A percentile compares a stretch with the other conserved stretches of the same genome.
phyloP scores from a whole-genome alignment of 768 basidiomycete species.

The Lyophyllum decastes region DNA sequence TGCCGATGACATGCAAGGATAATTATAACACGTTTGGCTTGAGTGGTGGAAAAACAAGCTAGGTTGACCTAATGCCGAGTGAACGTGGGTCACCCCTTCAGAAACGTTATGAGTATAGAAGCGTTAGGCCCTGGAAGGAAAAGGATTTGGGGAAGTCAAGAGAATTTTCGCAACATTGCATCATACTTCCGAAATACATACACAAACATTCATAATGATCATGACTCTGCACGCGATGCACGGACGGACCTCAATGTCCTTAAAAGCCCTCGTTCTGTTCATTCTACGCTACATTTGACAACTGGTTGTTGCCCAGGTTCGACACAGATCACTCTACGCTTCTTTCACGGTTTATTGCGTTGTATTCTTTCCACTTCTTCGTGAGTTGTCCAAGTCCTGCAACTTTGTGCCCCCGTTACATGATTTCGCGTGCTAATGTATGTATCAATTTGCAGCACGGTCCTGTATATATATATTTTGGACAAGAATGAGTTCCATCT shows the following conservation, averaged over 20 bases:
- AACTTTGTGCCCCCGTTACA: neutral
- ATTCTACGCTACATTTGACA: neutral
- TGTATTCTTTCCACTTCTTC: neutral
- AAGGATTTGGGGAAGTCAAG: conserved; percentile 5
- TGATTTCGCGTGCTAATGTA: neutral
- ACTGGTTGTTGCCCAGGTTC: neutral
- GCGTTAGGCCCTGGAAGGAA: neutral
- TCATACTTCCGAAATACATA: conserved; percentile 7
- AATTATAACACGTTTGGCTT: neutral
- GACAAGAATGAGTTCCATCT: conserved; percentile 4
- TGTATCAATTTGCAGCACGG: neutral
- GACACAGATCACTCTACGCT: neutral
- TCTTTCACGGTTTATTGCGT: neutral
- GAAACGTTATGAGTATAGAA: neutral
- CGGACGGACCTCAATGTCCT: conserved; percentile 8
- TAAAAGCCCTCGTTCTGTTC: conserved; percentile 2
- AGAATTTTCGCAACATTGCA: conserved; percentile 8
- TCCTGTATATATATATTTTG: neutral
- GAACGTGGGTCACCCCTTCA: neutral
- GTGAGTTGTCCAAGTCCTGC: neutral
- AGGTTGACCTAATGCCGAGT: neutral
- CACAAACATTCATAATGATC: conserved; percentile 2
- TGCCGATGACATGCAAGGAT: neutral
- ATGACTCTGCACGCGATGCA: neutral
- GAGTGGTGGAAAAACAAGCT: neutral